Conservation (phyloP, 164 flowering plant genomes). For the Chimonanthus salicifolius region DNA sequence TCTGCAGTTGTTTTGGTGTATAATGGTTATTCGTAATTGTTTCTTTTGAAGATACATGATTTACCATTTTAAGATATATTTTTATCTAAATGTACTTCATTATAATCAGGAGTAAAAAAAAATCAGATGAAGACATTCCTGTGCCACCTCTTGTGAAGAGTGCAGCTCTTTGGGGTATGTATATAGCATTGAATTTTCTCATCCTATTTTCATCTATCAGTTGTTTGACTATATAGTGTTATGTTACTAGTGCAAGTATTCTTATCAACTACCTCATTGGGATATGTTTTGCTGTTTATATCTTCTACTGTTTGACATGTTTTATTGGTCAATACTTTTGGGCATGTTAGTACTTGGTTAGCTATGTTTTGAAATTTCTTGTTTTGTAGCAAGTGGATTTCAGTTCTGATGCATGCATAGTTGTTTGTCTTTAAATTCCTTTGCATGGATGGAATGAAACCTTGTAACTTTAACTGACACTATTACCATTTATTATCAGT, state of each 20-base stretch:
- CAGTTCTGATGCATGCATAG: too few species aligned
- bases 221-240: background rate
- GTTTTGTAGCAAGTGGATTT: too few species aligned
- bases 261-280: background rate
- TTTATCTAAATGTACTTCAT: background rate
- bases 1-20: background rate
- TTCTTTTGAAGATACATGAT: background rate
- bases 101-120: slow-evolving; percentile 64
- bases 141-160: slow-evolving; percentile 91
- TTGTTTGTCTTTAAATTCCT: too few species aligned
- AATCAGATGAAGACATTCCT: slow-evolving; percentile 83
- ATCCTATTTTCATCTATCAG: background rate
- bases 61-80: background rate
- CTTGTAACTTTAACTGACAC: too few species aligned
- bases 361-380: background rate
- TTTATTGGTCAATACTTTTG: background rate
- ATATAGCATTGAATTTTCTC: background rate
- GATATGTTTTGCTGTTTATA: background rate
- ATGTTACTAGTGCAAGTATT: background rate
- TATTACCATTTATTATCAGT: too few species aligned
- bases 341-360: background rate
- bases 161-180: slow-evolving; percentile 92
- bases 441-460: too few species aligned
- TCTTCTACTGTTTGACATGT: background rate
- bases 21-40: background rate